Evolutionary conservation across 345 rosid genomes (phyloP).

Genomic region (Melaleuca quinquenervia): DNA sequence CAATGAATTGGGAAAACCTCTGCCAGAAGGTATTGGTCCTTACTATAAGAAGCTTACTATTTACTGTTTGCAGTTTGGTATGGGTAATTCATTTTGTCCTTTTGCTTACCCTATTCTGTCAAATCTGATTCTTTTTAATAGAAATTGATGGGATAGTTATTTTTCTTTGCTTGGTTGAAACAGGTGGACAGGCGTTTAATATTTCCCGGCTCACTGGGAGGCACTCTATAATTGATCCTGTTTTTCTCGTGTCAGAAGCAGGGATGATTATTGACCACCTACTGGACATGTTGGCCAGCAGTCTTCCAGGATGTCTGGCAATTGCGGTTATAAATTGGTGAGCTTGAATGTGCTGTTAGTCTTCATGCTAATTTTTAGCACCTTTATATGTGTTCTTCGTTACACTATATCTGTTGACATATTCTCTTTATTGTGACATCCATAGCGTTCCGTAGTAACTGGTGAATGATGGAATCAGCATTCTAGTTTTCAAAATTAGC

Average conservation of each 20-base stretch:
- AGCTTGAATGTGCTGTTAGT: conserved; percentile 21
- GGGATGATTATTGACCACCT: conserved; percentile 40
- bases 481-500: not conserved
- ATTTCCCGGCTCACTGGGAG: conserved; percentile 66
- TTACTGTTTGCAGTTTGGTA: not conserved
- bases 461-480: not conserved
- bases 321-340: conserved; percentile 75
- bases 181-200: conserved; percentile 59
- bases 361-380: not conserved
- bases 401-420: not conserved
- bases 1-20: conserved; percentile 40
- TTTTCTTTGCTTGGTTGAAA: conserved; percentile 3
- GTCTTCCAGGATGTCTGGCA: conserved; percentile 57
- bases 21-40: conserved; percentile 47
- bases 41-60: not conserved
- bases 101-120: not conserved
- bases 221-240: conserved; percentile 61
- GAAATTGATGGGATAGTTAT: not conserved
- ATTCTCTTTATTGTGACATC: not conserved
- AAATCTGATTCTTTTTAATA: not conserved
- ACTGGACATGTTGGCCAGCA: conserved; percentile 49
- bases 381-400: not conserved
- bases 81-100: not conserved
- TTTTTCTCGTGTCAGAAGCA: conserved; percentile 52
- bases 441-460: not conserved